phyloP scores from a whole-genome alignment of 2,329 filamentous ascomycete genomes.

The Colletotrichum somersetense region DNA sequence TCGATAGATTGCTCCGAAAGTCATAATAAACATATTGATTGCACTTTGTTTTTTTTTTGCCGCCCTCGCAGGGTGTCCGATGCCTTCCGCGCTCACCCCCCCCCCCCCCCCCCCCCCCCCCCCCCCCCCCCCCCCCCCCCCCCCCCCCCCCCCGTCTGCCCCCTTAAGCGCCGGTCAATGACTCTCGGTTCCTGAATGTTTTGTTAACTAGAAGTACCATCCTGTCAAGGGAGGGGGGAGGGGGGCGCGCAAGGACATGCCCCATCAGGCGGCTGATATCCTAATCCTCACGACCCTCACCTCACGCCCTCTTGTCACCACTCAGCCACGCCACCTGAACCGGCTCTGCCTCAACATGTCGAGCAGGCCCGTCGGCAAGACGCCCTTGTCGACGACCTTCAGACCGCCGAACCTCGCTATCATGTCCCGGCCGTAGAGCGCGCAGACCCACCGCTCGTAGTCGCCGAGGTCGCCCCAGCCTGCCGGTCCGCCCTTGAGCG shows the following conservation, averaged over 20 bases:
- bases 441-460: conserved; percentile 55
- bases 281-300: neutral
- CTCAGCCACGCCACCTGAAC: conserved; percentile 54
- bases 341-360: conserved; percentile 53
- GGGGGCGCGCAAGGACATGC: conserved; percentile 5
- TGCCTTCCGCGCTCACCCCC: neutral
- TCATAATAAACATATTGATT: conserved; percentile 8
- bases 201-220: neutral
- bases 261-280: conserved; percentile 10
- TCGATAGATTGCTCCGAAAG: conserved; percentile 1
- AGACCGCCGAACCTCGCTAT: conserved; percentile 55
- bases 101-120: neutral
- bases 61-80: conserved; percentile 15
- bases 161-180: neutral
- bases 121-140: neutral
- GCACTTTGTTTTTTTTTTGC: neutral
- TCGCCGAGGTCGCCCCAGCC: conserved; percentile 35
- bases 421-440: conserved; percentile 55
- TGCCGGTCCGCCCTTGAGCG: conserved; percentile 41
- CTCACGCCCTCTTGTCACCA: neutral
- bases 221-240: neutral
- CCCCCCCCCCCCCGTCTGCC: neutral
- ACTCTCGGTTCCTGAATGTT: neutral
- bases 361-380: conserved; percentile 57
- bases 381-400: conserved; percentile 53